A percentile compares a stretch with the other conserved stretches of the same genome.
phyloP scores from a whole-genome alignment of 345 rosid species.

The Leavenworthia alabamica region DNA sequence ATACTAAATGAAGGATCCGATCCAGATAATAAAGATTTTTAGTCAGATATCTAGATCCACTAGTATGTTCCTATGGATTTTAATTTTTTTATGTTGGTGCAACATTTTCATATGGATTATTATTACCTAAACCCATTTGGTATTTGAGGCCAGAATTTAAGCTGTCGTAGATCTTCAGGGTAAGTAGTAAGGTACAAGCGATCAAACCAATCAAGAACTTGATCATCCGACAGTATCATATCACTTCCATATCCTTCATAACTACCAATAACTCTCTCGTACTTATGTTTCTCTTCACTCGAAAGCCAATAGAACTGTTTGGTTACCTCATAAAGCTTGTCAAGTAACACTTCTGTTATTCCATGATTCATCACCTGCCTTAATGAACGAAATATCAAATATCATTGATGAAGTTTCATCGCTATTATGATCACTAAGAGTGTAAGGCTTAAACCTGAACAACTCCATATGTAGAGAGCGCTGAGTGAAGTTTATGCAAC shows the following conservation, averaged over 20 bases:
- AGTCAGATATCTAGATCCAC: too few species aligned
- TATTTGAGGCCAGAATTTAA: slow-evolving; percentile 50
- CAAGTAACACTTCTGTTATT: slow-evolving; percentile 37
- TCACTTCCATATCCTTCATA: slow-evolving; percentile 72
- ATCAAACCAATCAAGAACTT: slow-evolving; percentile 69
- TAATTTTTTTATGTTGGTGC: too few species aligned
- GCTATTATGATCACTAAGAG: not conserved
- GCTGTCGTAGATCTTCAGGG: slow-evolving; percentile 41
- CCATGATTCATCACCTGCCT: slow-evolving; percentile 62
- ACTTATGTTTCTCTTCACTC: slow-evolving; percentile 47
- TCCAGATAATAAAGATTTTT: too few species aligned
- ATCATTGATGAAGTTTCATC: not conserved
- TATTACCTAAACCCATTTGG: slow-evolving; percentile 46
- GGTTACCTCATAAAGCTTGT: slow-evolving; percentile 38
- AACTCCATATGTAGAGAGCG: slow-evolving; percentile 58
- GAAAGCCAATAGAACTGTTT: slow-evolving; percentile 54
- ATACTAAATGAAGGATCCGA: too few species aligned
- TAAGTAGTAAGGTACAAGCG: slow-evolving; percentile 43
- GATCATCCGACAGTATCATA: slow-evolving; percentile 45
- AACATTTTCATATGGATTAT: too few species aligned
- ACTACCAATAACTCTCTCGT: slow-evolving; percentile 38
- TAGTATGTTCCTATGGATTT: too few species aligned
- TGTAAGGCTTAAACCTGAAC: slow-evolving; percentile 43
- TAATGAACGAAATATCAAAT: not conserved
- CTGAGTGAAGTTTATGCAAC: slow-evolving; percentile 44